Evolutionary conservation across 306 rosid species (phyloP).

Genomic region (Neltuma alba): DNA sequence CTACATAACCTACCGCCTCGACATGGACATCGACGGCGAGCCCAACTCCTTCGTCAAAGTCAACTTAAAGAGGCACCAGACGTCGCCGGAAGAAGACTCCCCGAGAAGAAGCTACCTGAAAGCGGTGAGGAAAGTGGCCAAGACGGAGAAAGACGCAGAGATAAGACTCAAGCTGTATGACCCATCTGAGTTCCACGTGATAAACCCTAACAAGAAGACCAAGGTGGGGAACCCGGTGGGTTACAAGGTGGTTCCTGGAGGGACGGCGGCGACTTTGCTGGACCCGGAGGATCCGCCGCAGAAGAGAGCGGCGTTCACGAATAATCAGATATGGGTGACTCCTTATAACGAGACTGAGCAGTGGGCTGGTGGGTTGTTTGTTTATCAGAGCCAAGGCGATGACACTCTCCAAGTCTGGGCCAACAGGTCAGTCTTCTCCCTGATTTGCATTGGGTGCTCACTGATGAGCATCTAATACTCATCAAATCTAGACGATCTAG

Average conservation of each 20-base stretch:
- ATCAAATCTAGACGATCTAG: no score
- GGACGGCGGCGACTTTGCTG: slow-evolving; percentile 74
- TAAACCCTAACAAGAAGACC: slow-evolving; percentile 64
- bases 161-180: slow-evolving; percentile 67
- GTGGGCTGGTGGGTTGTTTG: slow-evolving; percentile 88
- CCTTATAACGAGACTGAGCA: slow-evolving; percentile 74
- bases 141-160: slow-evolving; percentile 85
- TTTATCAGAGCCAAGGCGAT: slow-evolving; percentile 72
- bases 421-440: slow-evolving; percentile 46
- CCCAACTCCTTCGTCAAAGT: slow-evolving; percentile 80
- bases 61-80: slow-evolving; percentile 52
- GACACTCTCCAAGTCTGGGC: slow-evolving; percentile 89
- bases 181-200: slow-evolving; percentile 79
- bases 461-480: no score
- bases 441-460: no score
- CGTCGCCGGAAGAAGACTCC: slow-evolving; percentile 53
- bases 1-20: slow-evolving; percentile 69
- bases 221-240: slow-evolving; percentile 88
- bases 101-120: slow-evolving; percentile 78
- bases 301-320: slow-evolving; percentile 82
- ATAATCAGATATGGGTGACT: slow-evolving; percentile 91
- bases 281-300: slow-evolving; percentile 83
- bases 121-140: slow-evolving; percentile 71
- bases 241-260: slow-evolving; percentile 80
- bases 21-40: slow-evolving; percentile 84